Evolutionary conservation across 768 basidiomycete genomes (phyloP).

Genomic region (Podaxis sp.): DNA sequence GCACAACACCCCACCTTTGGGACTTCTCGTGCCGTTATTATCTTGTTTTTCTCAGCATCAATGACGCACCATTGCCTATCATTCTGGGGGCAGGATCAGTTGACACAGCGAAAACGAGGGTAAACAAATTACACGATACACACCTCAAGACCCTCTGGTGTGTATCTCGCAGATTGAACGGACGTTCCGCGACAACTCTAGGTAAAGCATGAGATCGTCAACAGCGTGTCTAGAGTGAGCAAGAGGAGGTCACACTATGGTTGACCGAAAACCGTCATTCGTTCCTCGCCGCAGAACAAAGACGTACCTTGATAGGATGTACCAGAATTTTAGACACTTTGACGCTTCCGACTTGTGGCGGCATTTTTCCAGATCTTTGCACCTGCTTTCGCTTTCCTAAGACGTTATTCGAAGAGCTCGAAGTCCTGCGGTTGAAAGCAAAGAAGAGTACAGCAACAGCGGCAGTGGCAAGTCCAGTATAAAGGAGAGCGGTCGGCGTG

Average conservation of each 20-base stretch:
- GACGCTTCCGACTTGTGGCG: conserved; percentile 28
- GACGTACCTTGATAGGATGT: conserved; percentile 66
- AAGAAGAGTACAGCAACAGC: conserved; percentile 1
- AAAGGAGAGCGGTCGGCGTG: not conserved
- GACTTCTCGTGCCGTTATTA: conserved; percentile 69
- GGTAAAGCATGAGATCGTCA: not conserved
- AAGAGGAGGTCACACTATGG: not conserved
- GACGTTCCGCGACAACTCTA: conserved; percentile 75
- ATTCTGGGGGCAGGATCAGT: conserved; percentile 40
- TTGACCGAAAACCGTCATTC: not conserved
- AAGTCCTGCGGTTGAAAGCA: conserved; percentile 1
- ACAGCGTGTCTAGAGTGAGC: not conserved
- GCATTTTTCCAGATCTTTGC: conserved; percentile 5
- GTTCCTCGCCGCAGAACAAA: not conserved
- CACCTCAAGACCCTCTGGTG: conserved; percentile 66
- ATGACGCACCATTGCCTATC: conserved; percentile 74
- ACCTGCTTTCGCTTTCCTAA: not conserved
- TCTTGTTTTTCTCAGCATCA: conserved; percentile 46
- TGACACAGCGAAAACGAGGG: conserved; percentile 6
- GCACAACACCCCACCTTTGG: conserved; percentile 43
- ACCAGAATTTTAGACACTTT: conserved; percentile 57
- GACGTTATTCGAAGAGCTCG: not conserved
- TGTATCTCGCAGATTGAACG: conserved; percentile 53
- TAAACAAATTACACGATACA: conserved; percentile 15
- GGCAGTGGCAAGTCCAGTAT: conserved; percentile 1